phyloP scores from a whole-genome alignment of 257 asterid species.

The Coffea eugenioides region DNA sequence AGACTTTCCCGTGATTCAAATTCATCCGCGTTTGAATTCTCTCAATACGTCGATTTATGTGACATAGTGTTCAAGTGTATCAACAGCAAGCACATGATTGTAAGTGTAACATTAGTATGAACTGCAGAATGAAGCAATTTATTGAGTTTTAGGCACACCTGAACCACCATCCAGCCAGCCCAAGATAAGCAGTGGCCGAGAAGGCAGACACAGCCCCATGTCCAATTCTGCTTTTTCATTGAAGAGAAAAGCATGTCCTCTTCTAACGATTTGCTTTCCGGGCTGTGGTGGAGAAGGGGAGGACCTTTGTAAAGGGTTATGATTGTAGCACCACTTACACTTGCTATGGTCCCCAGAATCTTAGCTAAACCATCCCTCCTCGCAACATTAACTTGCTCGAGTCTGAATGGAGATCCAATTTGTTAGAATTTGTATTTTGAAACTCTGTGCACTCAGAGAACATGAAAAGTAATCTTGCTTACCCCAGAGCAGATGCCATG shows the following conservation, averaged over 20 bases:
- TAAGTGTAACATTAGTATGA: neutral
- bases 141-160: constrained; percentile 34
- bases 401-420: constrained; percentile 27
- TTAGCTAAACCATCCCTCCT: constrained; percentile 76
- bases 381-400: constrained; percentile 47
- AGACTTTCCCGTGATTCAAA: neutral
- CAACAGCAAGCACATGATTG: neutral
- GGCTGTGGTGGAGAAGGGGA: constrained; percentile 39
- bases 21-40: neutral
- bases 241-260: constrained; percentile 26
- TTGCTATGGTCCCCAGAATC: constrained; percentile 67
- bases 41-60: neutral
- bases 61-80: neutral
- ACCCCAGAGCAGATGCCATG: constrained; percentile 57
- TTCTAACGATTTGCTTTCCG: constrained; percentile 20
- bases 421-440: neutral
- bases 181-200: constrained; percentile 83
- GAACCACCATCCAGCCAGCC: constrained; percentile 96
- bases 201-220: constrained; percentile 76
- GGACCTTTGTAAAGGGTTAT: constrained; percentile 87
- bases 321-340: constrained; percentile 72
- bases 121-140: neutral
- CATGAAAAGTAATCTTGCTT: constrained; percentile 7
- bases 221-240: constrained; percentile 52
- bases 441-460: neutral